Base-by-base conservation (phyloP, 2,329 filamentous ascomycete species). In the Exophiala bonariae region DNA sequence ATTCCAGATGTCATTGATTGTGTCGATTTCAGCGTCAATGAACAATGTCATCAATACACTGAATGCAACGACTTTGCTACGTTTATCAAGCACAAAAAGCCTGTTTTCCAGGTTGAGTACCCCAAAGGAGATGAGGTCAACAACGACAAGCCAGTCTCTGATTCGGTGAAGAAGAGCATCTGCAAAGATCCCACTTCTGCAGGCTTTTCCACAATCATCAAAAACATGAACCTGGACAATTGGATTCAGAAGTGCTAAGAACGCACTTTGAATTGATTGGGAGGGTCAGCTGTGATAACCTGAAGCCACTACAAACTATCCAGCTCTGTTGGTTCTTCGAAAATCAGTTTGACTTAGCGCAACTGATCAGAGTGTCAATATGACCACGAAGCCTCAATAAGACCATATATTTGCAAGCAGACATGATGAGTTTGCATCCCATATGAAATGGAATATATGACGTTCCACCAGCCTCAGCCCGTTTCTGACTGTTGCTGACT, bases 31-130 rank as follows among this genome's bases (percentile, higher is more conserved):
- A 77, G 74, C 5, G 83, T 89, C 57, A 86, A 87, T 64, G 85
- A 88, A 70, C 77, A 87, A 66, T 88, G 85, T 62, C 73, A 76
- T 13, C 57, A 83, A 61, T 80, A 79, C 57, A 49, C 67, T 3
- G 83, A 87, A 62, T 87, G 84, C 60, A 66, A 69, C 28, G 74
- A 66, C 2, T 87, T 81, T 61, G 64, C 68, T 2, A 64, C 74
- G 3, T 87, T 87, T 59, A 75, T 83, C 46, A 58, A 74, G 8
- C 76, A 75, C 4, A 71, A 73, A 23, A 87, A 87, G 64, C 83
- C 85, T 2, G 84, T 88, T 23, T 87, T 87, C 62, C 80, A 87
- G 61, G 85, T 88, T 53, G 85, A 88, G 67, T 88, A 88, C 59
- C 82, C 82, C 2, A 70, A 76, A 34, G 74, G 71, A 7, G 75